phyloP scores from a whole-genome alignment of 2,329 filamentous ascomycete species.

The Monosporascus cannonballus region DNA sequence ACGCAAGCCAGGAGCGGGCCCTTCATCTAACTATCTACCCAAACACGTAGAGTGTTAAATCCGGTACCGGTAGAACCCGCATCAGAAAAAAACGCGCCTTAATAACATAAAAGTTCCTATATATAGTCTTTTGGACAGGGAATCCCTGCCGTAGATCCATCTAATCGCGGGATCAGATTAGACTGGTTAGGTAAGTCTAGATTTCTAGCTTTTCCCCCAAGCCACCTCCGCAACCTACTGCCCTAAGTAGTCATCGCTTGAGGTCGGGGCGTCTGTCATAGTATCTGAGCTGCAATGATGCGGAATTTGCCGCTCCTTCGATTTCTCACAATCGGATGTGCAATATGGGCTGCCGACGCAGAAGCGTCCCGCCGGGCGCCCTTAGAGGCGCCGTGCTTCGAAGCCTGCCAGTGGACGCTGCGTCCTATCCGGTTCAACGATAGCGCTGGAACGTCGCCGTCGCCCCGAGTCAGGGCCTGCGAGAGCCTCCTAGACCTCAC shows the following conservation, averaged over 20 bases:
- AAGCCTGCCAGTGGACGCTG: constrained; percentile 27
- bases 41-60: no score
- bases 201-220: neutral
- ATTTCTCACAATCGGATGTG: neutral
- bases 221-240: no score
- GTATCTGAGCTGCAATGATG: neutral
- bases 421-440: constrained; percentile 26
- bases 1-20: no score
- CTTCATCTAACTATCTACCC: no score
- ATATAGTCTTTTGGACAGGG: no score
- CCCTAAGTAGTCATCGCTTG: no score
- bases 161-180: neutral
- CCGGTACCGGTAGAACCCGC: no score
- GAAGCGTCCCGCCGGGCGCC: neutral
- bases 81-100: no score
- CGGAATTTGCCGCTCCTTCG: neutral
- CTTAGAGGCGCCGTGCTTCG: constrained; percentile 19
- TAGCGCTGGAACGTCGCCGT: constrained; percentile 10
- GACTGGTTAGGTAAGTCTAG: neutral
- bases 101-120: no score
- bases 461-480: constrained; percentile 19
- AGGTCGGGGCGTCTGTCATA: no score
- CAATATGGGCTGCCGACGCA: neutral
- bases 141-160: neutral
- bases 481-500: constrained; percentile 19